These are phyloP conservation scores for Candida railenensis DNA, from an alignment of 805 yeast species.

Conservation along the genomic window DNA sequence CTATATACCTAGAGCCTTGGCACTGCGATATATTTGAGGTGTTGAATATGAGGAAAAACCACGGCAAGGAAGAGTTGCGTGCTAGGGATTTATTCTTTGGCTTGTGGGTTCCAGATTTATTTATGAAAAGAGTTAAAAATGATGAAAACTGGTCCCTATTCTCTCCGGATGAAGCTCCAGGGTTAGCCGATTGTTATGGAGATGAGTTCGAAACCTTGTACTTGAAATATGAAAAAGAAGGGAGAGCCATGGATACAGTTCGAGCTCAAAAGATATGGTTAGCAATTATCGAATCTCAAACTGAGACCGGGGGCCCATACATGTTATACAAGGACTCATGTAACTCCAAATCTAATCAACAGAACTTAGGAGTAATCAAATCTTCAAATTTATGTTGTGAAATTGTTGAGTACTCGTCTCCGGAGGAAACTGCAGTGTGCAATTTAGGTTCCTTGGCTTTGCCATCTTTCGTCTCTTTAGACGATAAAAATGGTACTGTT, in stretches of 20 bases:
- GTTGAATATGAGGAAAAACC: constrained; percentile 84
- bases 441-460: constrained; percentile 89
- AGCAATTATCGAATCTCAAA: constrained; percentile 85
- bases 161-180: constrained; percentile 88
- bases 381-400: constrained; percentile 95
- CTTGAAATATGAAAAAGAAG: constrained; percentile 67
- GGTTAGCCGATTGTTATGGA: constrained; percentile 79
- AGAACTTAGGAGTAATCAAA: constrained; percentile 88
- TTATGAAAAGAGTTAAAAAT: constrained; percentile 84
- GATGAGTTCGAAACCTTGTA: constrained; percentile 77
- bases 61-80: constrained; percentile 90
- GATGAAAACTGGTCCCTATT: constrained; percentile 85
- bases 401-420: constrained; percentile 85
- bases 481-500: constrained; percentile 43
- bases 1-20: constrained; percentile 95
- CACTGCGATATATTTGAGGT: constrained; percentile 89
- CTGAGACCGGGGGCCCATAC: constrained; percentile 96
- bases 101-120: constrained; percentile 91
- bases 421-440: constrained; percentile 95
- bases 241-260: constrained; percentile 60
- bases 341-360: constrained; percentile 83
- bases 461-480: constrained; percentile 64
- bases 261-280: constrained; percentile 92
- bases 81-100: constrained; percentile 94
- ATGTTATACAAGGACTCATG: constrained; percentile 92